phyloP scores from a whole-genome alignment of 2,329 filamentous ascomycete species.

The Cercospora sp. region DNA sequence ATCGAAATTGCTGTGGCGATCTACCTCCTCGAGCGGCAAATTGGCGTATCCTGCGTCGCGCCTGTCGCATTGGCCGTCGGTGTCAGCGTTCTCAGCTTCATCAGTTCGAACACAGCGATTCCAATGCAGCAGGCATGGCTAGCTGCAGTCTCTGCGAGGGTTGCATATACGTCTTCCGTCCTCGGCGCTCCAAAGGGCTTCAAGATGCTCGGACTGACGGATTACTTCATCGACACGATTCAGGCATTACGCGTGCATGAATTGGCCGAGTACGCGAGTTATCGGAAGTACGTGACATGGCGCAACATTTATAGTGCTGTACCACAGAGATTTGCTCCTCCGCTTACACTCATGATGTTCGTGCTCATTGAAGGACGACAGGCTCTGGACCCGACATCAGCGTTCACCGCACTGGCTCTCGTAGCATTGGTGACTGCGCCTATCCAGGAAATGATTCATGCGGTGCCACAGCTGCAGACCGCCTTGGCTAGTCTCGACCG shows the following conservation, averaged over 20 bases:
- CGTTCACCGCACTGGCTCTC: constrained; percentile 25
- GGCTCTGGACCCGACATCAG: constrained; percentile 20
- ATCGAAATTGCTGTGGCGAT: constrained; percentile 29
- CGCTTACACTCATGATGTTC: constrained; percentile 26
- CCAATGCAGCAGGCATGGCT: constrained; percentile 27
- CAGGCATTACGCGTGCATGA: constrained; percentile 25
- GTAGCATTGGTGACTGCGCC: constrained; percentile 21
- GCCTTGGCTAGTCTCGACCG: constrained; percentile 27
- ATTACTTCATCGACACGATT: constrained; percentile 23
- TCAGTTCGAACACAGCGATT: constrained; percentile 18
- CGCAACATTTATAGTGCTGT: constrained; percentile 23
- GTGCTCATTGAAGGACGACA: constrained; percentile 11
- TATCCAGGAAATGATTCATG: constrained; percentile 23
- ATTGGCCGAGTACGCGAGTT: constrained; percentile 20
- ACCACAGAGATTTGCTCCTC: constrained; percentile 17
- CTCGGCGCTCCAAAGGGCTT: constrained; percentile 23
- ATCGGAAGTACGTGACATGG: constrained; percentile 25
- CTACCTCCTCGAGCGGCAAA: constrained; percentile 23
- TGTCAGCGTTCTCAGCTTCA: constrained; percentile 22
- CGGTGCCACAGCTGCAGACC: constrained; percentile 21
- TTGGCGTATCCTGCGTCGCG: constrained; percentile 25
- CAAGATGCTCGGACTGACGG: constrained; percentile 28
- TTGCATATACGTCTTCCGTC: constrained; percentile 25
- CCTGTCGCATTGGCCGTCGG: constrained; percentile 21
- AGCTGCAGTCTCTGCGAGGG: constrained; percentile 19